These are phyloP conservation scores for Shiraia bambusicola DNA, from an alignment of 2,329 filamentous ascomycete genomes.

Conservation along the genomic window DNA sequence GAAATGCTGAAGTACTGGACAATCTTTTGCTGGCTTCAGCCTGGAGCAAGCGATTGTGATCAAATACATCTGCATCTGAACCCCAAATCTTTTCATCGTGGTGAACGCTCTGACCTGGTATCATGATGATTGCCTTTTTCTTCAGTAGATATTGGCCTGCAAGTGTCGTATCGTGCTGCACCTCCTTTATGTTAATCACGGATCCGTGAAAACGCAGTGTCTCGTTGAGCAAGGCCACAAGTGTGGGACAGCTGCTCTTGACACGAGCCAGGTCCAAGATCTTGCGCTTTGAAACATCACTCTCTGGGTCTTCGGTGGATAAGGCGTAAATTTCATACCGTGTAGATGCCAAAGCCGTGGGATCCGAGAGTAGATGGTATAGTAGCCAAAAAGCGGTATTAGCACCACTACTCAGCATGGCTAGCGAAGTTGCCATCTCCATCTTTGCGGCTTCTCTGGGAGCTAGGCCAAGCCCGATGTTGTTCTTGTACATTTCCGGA, in stretches of 20 bases:
- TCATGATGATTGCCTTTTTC: conserved; percentile 40
- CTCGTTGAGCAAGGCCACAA: conserved; percentile 48
- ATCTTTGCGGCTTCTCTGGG: conserved; percentile 45
- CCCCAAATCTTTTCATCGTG: conserved; percentile 39
- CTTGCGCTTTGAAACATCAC: conserved; percentile 1
- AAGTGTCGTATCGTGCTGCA: conserved; percentile 41
- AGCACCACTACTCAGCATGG: conserved; percentile 46
- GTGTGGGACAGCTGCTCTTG: conserved; percentile 42
- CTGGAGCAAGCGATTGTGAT: conserved; percentile 36
- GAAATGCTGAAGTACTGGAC: conserved; percentile 30
- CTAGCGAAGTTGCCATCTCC: conserved; percentile 47
- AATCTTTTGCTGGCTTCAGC: conserved; percentile 13
- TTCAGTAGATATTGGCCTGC: conserved; percentile 38
- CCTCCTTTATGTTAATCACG: conserved; percentile 42
- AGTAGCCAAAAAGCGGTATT: conserved; percentile 48
- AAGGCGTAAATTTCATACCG: conserved; percentile 33
- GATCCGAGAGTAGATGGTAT: conserved; percentile 42
- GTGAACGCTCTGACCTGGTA: conserved; percentile 40
- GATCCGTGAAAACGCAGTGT: conserved; percentile 44
- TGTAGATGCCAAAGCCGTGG: conserved; percentile 27
- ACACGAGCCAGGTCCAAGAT: conserved; percentile 37
- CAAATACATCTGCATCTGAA: conserved; percentile 29
- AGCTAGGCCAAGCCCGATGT: conserved; percentile 33
- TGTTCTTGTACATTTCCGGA: conserved; percentile 40
- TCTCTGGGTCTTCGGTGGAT: conserved; percentile 1